phyloP scores from a whole-genome alignment of 208 protist species.

The Acanthamoeba healyi region DNA sequence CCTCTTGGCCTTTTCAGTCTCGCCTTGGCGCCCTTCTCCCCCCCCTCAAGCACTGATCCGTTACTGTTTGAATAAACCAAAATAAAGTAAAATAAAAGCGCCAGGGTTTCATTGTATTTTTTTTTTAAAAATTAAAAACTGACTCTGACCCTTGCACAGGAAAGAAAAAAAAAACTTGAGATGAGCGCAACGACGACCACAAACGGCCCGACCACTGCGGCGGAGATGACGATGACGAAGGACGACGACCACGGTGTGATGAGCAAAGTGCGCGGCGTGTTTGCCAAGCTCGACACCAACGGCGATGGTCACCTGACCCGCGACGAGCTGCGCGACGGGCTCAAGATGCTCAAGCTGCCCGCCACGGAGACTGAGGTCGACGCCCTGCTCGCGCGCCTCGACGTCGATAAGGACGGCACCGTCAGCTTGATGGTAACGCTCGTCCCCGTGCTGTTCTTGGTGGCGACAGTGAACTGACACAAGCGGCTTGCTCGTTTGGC shows the following conservation, averaged over 20 bases:
- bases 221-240: not conserved
- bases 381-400: slow-evolving; percentile 42
- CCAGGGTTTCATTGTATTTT: no score
- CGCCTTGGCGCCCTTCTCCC: no score
- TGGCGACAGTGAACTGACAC: no score
- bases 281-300: slow-evolving; percentile 54
- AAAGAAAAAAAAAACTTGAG: not conserved
- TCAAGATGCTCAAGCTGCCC: slow-evolving; percentile 28
- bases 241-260: not conserved
- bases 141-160: no score
- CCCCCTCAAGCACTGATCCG: no score
- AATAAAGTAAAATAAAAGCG: no score
- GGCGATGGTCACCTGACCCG: slow-evolving; percentile 43
- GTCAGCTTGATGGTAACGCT: not conserved
- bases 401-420: slow-evolving; percentile 64
- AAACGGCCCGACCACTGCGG: not conserved
- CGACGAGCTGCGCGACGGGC: slow-evolving; percentile 47
- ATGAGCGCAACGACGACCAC: not conserved
- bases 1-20: no score
- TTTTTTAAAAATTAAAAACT: no score
- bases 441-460: not conserved
- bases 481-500: not conserved
- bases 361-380: slow-evolving; percentile 21
- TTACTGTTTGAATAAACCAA: no score
- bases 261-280: slow-evolving; percentile 36